Base-by-base conservation (phyloP, 1,284 basidiomycete species). In the Microbotryum saponariae region DNA sequence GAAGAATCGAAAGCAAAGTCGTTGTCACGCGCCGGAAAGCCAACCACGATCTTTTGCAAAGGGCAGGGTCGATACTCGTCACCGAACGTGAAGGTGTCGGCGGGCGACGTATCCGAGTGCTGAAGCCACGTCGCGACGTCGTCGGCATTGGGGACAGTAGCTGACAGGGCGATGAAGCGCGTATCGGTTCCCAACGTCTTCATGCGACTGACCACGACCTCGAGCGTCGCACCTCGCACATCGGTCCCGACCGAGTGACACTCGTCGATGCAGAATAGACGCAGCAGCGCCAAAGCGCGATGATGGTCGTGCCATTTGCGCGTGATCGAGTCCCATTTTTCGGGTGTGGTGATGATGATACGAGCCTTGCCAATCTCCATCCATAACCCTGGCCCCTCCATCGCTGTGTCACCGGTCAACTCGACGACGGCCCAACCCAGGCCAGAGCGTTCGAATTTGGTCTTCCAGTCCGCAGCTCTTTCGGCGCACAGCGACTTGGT, bases 191-290 rank as follows among this genome's bases (percentile, higher is more conserved):
- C 72, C 54, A 77, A 74, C 4, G 83, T 77, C 75, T 87, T 91
- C 88, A 96, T 94, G n/a, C 94, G 84, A 2, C 90, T 88, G 33
- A 96, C 81, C 8, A 97, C 83, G 6, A 96, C 93, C 76, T 98
- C 94, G 4, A 98, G 80, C 4, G 89, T 91, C 61, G 91, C 89
- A 23, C 93, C 92, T 47, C 91, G 82, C 21, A 81, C 79, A 75
- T 97, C 94, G 58, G 91, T 88, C 3, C 65, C 65, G 12, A 98
- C 81, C 53, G 93, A 86, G 74, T 98, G 94, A 3, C 96, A 89
- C 77, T 97, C 94, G 72, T 98, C 94, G 48, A 98, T 87, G 56
- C 77, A 70, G 46, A 75, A 52, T 51, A 97, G 82, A 69, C 92
- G 86, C 16, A 93, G 78, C 54, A 27, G 23, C 42, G 14, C 23